phyloP scores from a whole-genome alignment of 75 land plant genomes.

The Sequoiadendron giganteum region DNA sequence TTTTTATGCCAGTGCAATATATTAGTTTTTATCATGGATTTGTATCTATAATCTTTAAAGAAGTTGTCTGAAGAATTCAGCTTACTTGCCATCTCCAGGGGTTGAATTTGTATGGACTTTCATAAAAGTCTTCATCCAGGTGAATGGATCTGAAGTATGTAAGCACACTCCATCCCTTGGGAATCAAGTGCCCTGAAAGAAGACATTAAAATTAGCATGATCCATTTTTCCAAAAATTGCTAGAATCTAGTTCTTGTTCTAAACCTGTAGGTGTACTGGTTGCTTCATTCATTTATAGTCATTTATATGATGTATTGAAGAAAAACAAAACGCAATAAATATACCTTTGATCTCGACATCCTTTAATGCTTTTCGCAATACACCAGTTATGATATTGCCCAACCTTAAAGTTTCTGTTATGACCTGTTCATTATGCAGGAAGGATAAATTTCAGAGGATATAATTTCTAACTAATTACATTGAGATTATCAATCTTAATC shows the following conservation, averaged over 20 bases:
- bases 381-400: conserved; percentile 67
- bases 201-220: neutral
- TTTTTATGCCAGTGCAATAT: no score
- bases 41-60: no score
- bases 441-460: neutral
- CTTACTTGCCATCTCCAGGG: conserved; percentile 77
- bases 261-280: neutral
- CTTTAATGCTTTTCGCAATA: conserved; percentile 63
- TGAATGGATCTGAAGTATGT: conserved; percentile 66
- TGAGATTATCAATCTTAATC: neutral
- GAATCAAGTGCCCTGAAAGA: conserved; percentile 55
- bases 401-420: conserved; percentile 51
- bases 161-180: conserved; percentile 72
- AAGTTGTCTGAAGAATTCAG: neutral
- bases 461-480: neutral
- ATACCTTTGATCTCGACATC: conserved; percentile 48
- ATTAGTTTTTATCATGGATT: no score
- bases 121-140: conserved; percentile 51
- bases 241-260: neutral
- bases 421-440: neutral
- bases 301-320: neutral
- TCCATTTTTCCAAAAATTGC: neutral
- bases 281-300: neutral
- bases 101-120: conserved; percentile 54
- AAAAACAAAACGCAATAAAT: neutral